A percentile compares a stretch with the other conserved stretches of the same genome.
Evolutionary conservation across 345 rosid species (phyloP).

Genomic region (Salix viminalis): DNA sequence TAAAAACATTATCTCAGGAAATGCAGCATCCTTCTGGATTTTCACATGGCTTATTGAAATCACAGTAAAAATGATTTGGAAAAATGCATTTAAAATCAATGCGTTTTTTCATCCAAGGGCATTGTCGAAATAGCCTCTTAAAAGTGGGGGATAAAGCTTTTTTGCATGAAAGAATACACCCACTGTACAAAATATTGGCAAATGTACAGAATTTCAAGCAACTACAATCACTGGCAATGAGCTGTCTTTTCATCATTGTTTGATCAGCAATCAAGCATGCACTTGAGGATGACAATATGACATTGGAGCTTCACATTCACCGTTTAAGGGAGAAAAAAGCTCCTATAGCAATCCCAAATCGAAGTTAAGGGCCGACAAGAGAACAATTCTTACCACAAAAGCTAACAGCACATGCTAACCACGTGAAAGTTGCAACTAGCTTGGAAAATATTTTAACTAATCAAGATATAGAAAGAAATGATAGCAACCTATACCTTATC

Average conservation of each 20-base stretch:
- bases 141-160: background rate
- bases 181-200: background rate
- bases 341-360: background rate
- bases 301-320: background rate
- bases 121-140: background rate
- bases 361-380: background rate
- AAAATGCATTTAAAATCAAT: background rate
- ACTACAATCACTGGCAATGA: background rate
- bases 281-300: background rate
- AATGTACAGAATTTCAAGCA: background rate
- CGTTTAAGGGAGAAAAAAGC: background rate
- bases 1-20: background rate
- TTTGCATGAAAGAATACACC: background rate
- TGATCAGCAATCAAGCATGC: background rate
- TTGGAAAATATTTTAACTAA: background rate
- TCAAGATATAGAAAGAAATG: background rate
- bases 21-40: background rate
- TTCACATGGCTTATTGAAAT: background rate
- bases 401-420: background rate
- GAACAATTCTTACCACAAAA: background rate
- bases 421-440: background rate
- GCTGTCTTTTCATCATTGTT: background rate
- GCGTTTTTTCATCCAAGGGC: background rate
- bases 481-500: conserved; percentile 53
- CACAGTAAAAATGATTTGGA: background rate